These are phyloP conservation scores for Lachancea thermotolerans DNA, from an alignment of 805 yeast species.

Conservation along the genomic window DNA sequence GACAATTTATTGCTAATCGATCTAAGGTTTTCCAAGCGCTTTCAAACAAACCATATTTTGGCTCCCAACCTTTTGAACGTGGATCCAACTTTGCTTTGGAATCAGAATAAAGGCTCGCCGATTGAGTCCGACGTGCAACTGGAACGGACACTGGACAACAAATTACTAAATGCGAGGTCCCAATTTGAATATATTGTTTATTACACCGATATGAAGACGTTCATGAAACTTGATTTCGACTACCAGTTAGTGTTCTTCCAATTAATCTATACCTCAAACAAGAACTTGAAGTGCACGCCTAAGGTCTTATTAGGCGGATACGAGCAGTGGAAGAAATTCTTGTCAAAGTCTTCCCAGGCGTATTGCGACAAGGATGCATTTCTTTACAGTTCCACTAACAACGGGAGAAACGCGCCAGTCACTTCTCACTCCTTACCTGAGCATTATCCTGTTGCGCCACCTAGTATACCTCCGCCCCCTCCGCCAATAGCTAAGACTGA, in stretches of 20 bases:
- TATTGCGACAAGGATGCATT: conserved; percentile 13
- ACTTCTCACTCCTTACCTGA: conserved; percentile 26
- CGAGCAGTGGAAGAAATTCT: conserved; percentile 36
- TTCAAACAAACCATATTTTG: conserved; percentile 32
- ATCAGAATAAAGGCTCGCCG: conserved; percentile 22
- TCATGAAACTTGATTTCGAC: conserved; percentile 28
- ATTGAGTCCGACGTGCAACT: conserved; percentile 29
- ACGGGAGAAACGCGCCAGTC: conserved; percentile 17
- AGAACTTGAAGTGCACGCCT: conserved; percentile 19
- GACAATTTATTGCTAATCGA: conserved; percentile 33
- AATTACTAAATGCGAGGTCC: conserved; percentile 26
- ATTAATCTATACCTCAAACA: conserved; percentile 19
- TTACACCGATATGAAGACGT: conserved; percentile 35
- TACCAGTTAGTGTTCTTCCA: conserved; percentile 29
- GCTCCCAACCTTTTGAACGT: conserved; percentile 35
- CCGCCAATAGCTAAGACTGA: background rate
- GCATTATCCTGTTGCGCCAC: conserved; percentile 8
- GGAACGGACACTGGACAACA: conserved; percentile 21
- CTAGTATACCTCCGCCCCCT: conserved; percentile 1
- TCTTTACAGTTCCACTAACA: conserved; percentile 9
- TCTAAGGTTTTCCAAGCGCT: conserved; percentile 32
- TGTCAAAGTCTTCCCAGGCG: conserved; percentile 24
- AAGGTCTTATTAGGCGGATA: conserved; percentile 39
- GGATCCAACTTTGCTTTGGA: conserved; percentile 34
- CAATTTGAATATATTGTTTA: conserved; percentile 34